Evolutionary conservation across 257 asterid species (phyloP), one percentile per base, ranked within the genome.

Genomic region (Handroanthus guayacan): DNA sequence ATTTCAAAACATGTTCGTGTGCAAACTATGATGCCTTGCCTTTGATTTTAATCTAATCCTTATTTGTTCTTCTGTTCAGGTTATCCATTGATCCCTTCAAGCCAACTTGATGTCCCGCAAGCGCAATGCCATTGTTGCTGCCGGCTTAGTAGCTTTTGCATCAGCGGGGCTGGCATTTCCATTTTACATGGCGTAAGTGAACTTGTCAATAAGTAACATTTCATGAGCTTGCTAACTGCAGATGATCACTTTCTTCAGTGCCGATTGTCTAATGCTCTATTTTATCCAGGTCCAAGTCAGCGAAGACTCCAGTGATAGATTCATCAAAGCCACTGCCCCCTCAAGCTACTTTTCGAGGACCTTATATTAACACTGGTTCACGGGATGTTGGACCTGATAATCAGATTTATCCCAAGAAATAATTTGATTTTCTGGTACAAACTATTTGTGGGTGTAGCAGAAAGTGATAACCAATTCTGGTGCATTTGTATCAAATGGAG

Each of bases 311-410:
- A 0, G 91, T 93, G 51, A 95, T 93, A 25, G 99, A 95, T 84
- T 86, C 99, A 47, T 93, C 99, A 66, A 95, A 91, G 87, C 83
- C 98, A 17, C 85, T 93, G 78, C 99, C 97, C 6, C 98, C 98
- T 34, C 99, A 95, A 73, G 98, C 97, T 38, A 90, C 97, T 48
- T 95, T 93, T 75, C 90, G 99, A 43, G 98, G 98, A 68, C 99
- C 99, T 76, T 95, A 95, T 43, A 48, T 95, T 66, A 95, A 95
- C 84, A 91, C 99, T 0, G 98, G 99, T 18, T 95, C 98, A 1
- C 97, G 96, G 18, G 99, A 95, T 67, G 61, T 93, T 58, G 99
- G 99, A 62, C 98, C 99, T 38, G 98, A 93, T 77, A 73, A 79
- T 69, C 86, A 69, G 77, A 83, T 84, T 54, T 90, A 89, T 81